Evolutionary conservation across 2,329 filamentous ascomycete species (phyloP).

Genomic region (Ascochyta rabiei): DNA sequence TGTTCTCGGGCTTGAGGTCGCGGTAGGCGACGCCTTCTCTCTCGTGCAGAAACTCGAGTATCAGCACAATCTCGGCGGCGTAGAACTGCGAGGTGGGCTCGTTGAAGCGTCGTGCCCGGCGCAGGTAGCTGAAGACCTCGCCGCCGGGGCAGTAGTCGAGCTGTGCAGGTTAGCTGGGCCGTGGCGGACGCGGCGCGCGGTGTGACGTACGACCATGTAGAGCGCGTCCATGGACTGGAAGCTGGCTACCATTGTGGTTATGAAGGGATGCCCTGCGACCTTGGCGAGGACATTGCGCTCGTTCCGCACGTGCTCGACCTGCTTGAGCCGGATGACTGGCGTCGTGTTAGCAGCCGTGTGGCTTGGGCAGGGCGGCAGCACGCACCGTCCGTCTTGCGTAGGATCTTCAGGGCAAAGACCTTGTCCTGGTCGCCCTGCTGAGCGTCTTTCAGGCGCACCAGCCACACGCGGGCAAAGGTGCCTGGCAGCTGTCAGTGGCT

Average conservation of each 20-base stretch:
- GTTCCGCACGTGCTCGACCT: slow-evolving; percentile 84
- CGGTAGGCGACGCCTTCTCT: slow-evolving; percentile 80
- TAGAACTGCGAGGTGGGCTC: slow-evolving; percentile 81
- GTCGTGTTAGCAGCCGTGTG: background rate
- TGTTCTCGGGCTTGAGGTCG: slow-evolving; percentile 83
- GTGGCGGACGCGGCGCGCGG: background rate
- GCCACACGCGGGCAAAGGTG: slow-evolving; percentile 82
- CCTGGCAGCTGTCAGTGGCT: slow-evolving; percentile 54
- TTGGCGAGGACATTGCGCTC: slow-evolving; percentile 79
- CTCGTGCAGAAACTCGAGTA: slow-evolving; percentile 81
- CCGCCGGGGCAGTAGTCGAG: slow-evolving; percentile 84
- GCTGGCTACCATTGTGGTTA: slow-evolving; percentile 77
- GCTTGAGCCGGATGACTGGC: slow-evolving; percentile 80
- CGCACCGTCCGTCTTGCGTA: slow-evolving; percentile 64
- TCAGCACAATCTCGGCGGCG: slow-evolving; percentile 80
- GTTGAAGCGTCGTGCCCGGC: slow-evolving; percentile 78
- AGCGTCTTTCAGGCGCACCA: slow-evolving; percentile 68
- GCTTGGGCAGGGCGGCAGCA: background rate
- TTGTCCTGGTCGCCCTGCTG: slow-evolving; percentile 62
- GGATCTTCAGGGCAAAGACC: slow-evolving; percentile 82
- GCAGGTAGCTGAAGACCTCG: slow-evolving; percentile 83
- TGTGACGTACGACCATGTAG: slow-evolving; percentile 69
- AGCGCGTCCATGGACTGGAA: slow-evolving; percentile 80
- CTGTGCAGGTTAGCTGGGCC: slow-evolving; percentile 37
- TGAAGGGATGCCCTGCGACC: slow-evolving; percentile 81